A percentile compares a stretch with the other conserved stretches of the same genome.
These are phyloP conservation scores for Lanmaoa pseudosensibilis DNA, from an alignment of 768 basidiomycete species.

Conservation along the genomic window DNA sequence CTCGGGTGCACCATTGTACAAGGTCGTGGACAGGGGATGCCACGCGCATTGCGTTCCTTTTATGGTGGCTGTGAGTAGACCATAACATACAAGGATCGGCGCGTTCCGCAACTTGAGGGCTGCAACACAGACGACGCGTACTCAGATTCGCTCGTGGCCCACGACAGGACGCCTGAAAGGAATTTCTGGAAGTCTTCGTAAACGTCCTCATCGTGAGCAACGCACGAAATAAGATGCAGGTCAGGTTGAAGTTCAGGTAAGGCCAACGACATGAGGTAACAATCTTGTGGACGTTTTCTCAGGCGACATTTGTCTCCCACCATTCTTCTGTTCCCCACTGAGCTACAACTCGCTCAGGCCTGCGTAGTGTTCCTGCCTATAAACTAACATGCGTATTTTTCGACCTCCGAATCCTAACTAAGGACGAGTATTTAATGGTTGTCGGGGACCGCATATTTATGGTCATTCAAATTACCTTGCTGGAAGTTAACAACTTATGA, in stretches of 20 bases:
- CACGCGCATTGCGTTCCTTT: slow-evolving; percentile 13
- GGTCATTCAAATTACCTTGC: no score
- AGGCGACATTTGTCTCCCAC: neutral
- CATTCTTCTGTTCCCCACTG: neutral
- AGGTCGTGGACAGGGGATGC: slow-evolving; percentile 34
- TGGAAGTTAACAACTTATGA: no score
- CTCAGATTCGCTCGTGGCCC: no score
- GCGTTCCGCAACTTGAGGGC: neutral
- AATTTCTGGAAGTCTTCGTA: no score
- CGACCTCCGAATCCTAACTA: no score
- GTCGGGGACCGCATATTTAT: no score
- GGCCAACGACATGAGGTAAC: neutral
- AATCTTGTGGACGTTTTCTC: neutral
- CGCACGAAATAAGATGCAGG: neutral
- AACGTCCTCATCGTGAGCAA: neutral
- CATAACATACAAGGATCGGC: neutral
- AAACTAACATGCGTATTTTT: no score
- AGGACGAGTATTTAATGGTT: no score
- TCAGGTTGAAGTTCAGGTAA: neutral
- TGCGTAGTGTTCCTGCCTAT: no score
- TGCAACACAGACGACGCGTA: neutral
- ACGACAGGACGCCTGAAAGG: neutral
- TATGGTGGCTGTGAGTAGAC: slow-evolving; percentile 13
- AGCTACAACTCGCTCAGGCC: neutral
- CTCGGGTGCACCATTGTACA: slow-evolving; percentile 4